Evolutionary conservation across 345 rosid genomes (phyloP).

Genomic region (Ricinus communis): DNA sequence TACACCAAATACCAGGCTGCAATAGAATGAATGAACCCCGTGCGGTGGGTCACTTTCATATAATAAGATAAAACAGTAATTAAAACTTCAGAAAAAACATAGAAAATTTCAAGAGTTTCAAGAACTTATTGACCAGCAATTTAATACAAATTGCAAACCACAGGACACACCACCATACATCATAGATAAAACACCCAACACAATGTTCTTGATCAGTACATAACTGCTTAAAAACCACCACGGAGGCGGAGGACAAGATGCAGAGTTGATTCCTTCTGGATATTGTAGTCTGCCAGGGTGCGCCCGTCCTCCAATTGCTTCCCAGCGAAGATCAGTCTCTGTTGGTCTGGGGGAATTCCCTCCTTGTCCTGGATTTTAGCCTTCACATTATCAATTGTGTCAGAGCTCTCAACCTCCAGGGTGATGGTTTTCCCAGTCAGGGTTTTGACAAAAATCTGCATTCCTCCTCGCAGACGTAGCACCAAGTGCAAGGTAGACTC

Average conservation of each 20-base stretch:
- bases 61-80: no score
- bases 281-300: conserved; percentile 49
- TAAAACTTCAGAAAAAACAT: no score
- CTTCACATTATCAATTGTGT: conserved; percentile 49
- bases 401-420: conserved; percentile 43
- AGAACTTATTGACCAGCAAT: background rate
- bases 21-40: no score
- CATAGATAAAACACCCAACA: background rate
- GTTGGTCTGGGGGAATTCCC: conserved; percentile 53
- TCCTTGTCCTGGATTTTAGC: conserved; percentile 55
- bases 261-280: conserved; percentile 53
- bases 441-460: conserved; percentile 46
- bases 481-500: conserved; percentile 45
- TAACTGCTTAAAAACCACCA: conserved; percentile 38
- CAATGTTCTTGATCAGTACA: background rate
- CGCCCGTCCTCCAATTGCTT: conserved; percentile 54
- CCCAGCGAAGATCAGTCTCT: conserved; percentile 47
- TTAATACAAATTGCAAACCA: background rate
- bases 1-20: no score
- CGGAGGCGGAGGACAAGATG: conserved; percentile 60
- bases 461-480: conserved; percentile 42
- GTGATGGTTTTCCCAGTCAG: conserved; percentile 32
- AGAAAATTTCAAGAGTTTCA: background rate
- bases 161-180: background rate
- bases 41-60: no score